Evolutionary conservation across 768 basidiomycete species (phyloP).

Genomic region (Trametes punicea): DNA sequence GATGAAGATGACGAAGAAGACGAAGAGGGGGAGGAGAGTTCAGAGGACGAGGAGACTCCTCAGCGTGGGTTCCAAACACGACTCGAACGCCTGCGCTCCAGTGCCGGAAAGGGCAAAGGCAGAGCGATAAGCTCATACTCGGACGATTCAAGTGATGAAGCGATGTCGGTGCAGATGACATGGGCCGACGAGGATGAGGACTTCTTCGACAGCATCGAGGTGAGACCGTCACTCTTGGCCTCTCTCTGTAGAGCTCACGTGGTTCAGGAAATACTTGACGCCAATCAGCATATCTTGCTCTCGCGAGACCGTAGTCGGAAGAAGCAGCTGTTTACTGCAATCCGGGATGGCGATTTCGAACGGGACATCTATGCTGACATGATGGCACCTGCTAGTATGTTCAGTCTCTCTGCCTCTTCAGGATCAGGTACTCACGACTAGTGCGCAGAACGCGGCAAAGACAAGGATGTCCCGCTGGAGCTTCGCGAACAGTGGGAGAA

Average conservation of each 20-base stretch:
- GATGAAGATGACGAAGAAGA: constrained; percentile 24
- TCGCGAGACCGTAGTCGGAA: constrained; percentile 45
- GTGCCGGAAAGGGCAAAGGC: constrained; percentile 25
- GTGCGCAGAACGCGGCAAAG: constrained; percentile 47
- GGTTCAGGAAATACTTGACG: constrained; percentile 58
- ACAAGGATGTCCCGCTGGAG: constrained; percentile 49
- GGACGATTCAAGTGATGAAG: constrained; percentile 27
- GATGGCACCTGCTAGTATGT: constrained; percentile 50
- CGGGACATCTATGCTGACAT: constrained; percentile 31
- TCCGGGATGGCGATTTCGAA: constrained; percentile 51
- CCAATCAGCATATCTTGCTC: constrained; percentile 47
- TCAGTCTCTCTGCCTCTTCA: neutral
- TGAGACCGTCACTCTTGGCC: constrained; percentile 28
- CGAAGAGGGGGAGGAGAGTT: constrained; percentile 30
- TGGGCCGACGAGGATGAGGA: constrained; percentile 58
- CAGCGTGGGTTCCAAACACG: constrained; percentile 35
- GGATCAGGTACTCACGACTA: neutral
- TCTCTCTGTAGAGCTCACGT: neutral
- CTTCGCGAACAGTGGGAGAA: constrained; percentile 71
- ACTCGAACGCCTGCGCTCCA: constrained; percentile 33
- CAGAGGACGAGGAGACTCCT: constrained; percentile 37
- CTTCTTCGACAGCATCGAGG: constrained; percentile 53
- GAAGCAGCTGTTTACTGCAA: constrained; percentile 57
- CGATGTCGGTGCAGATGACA: constrained; percentile 25
- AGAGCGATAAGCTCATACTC: constrained; percentile 28